phyloP scores from a whole-genome alignment of 768 basidiomycete species.

The Lentinula boryana region DNA sequence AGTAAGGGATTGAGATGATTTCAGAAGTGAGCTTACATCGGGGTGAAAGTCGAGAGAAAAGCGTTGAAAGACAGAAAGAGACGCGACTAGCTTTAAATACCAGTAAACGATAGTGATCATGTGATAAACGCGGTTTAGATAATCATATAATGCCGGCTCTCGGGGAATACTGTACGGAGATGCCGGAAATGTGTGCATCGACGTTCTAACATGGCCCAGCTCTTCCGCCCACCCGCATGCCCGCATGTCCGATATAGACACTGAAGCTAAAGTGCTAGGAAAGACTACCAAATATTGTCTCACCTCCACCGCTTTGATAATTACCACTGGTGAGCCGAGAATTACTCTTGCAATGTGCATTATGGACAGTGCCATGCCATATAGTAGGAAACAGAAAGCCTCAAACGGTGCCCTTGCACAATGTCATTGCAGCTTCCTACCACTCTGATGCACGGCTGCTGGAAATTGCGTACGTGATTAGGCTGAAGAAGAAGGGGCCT shows the following conservation, averaged over 20 bases:
- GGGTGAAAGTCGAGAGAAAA: background rate
- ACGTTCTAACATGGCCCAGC: background rate
- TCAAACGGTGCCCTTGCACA: conserved; percentile 31
- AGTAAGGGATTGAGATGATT: background rate
- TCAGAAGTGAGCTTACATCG: background rate
- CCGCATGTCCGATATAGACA: background rate
- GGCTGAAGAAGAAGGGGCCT: conserved; percentile 32
- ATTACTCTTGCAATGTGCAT: conserved; percentile 5
- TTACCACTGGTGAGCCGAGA: conserved; percentile 8
- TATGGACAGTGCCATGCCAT: background rate
- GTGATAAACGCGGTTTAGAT: background rate
- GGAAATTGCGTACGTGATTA: conserved; percentile 46
- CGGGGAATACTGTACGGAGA: background rate
- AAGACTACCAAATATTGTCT: background rate
- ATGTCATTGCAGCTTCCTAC: conserved; percentile 51
- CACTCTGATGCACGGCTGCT: conserved; percentile 26
- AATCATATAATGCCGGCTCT: background rate
- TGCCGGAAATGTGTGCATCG: background rate
- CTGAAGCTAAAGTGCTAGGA: background rate
- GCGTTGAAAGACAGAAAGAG: background rate
- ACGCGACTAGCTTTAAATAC: background rate
- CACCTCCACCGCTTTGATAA: background rate
- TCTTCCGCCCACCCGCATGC: background rate
- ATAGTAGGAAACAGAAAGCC: background rate
- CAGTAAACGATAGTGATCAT: background rate